phyloP scores from a whole-genome alignment of 2,329 filamentous ascomycete genomes.

The Neoarthrinium moseri region DNA sequence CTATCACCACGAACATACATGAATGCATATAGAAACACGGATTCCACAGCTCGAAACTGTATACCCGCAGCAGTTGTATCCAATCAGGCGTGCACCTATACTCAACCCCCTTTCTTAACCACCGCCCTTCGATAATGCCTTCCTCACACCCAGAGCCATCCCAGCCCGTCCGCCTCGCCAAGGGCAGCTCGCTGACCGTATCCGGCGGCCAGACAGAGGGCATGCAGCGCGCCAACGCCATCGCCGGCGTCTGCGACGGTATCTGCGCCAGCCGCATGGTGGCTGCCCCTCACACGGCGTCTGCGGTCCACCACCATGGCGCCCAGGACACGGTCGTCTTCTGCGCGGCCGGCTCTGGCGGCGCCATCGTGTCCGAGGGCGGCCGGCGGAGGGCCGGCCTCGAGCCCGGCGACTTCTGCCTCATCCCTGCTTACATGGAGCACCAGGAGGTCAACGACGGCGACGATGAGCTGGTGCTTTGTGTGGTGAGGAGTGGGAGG shows the following conservation, averaged over 20 bases:
- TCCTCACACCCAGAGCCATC: constrained; percentile 19
- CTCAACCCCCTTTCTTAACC: too few relatives aligned
- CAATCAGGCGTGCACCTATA: too few relatives aligned
- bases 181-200: constrained; percentile 30
- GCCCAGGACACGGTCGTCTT: constrained; percentile 53
- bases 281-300: constrained; percentile 31
- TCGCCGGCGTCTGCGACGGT: constrained; percentile 43
- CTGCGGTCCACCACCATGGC: constrained; percentile 53
- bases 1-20: too few relatives aligned
- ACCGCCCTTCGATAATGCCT: too few relatives aligned
- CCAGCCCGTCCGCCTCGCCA: constrained; percentile 33
- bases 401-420: constrained; percentile 48
- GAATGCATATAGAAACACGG: too few relatives aligned
- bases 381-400: constrained; percentile 46
- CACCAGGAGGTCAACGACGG: constrained; percentile 57
- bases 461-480: constrained; percentile 53
- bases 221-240: constrained; percentile 47
- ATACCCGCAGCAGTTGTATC: too few relatives aligned
- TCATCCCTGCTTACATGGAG: constrained; percentile 52
- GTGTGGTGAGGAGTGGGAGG: constrained; percentile 47
- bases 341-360: constrained; percentile 45
- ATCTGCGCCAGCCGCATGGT: constrained; percentile 45
- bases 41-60: too few relatives aligned
- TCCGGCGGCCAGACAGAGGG: constrained; percentile 49
- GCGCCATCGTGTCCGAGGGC: constrained; percentile 47